Evolutionary conservation across 371 early-diverging fungal genomes (phyloP).

Genomic region (Apophysomyces sp.): DNA sequence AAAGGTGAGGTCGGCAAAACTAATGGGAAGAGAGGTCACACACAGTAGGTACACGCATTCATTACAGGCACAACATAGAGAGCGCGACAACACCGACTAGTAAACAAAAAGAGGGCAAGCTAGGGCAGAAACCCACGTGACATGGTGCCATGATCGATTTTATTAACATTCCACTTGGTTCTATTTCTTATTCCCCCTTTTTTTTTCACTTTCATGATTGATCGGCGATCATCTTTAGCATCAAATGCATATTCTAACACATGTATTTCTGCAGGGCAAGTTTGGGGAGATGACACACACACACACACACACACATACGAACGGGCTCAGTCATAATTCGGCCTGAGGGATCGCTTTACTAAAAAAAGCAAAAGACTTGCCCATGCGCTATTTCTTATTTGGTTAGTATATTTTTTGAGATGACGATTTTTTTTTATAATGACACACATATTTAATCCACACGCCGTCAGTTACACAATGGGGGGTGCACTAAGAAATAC

Average conservation of each 20-base stretch:
- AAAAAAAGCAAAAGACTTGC: not conserved
- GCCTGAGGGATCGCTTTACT: not conserved
- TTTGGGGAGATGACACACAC: not conserved
- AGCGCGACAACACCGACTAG: too few relatives aligned
- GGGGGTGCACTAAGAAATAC: not conserved
- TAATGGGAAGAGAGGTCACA: not conserved
- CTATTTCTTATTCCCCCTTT: slow-evolving; percentile 2
- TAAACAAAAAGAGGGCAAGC: not conserved
- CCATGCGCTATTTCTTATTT: not conserved
- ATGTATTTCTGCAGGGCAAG: not conserved
- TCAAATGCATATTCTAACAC: too few relatives aligned
- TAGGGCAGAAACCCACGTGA: not conserved
- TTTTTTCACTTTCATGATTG: slow-evolving; percentile 2
- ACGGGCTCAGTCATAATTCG: not conserved
- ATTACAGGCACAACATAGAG: too few relatives aligned
- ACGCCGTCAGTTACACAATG: not conserved
- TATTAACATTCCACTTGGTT: not conserved
- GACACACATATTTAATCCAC: not conserved
- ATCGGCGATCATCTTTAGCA: not conserved
- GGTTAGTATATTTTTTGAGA: not conserved
- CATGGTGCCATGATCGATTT: slow-evolving; percentile 1
- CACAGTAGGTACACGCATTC: too few relatives aligned
- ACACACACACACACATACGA: not conserved
- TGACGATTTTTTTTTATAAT: not conserved
- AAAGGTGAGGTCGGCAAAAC: not conserved